Evolutionary conservation across 2,329 filamentous ascomycete species (phyloP), one percentile per base, ranked within the genome.

Genomic region (Phaeosphaeria sp.): DNA sequence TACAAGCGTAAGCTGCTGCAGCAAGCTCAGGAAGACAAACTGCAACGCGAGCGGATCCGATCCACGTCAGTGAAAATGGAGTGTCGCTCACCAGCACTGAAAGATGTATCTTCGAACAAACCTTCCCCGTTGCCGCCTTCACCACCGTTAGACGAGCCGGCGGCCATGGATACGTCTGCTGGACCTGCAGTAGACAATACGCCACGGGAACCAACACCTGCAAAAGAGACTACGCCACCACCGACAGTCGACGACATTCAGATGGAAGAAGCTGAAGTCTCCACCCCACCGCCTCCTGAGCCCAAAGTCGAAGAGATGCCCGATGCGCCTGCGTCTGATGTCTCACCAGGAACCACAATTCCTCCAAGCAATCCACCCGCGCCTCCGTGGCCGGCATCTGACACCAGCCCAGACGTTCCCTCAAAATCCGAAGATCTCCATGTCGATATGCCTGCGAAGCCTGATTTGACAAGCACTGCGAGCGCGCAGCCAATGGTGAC

Each of bases 1-100:
- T 77, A 76, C 61, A 74, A 75, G 57, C 71, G 74, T 44, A 74
- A 69, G 59, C 69, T 78, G 24, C 61, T 78, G n/a, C 71, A 72
- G 40, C 74, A 76, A 51, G 75, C 75, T 15, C 70, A 72, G 55
- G 74, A 77, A 56, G 74, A 76, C 48, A 75, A 76, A 55, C 39
- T 75, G 47, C 68, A 73, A 53, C 73, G 75, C 33, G 75, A 77
- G 61, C 73, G 73, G 27, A 72, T 71, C 44, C 71, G 71, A 49
- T 77, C 74, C n/a, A 66, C 71, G 27, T 74, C 73, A 2, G 68
- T 75, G 3, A 77, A 77, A 56, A 62, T 65, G 51, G 75, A 76
- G 55, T 65, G 60, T 42, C 70, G 60, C 49, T 77, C 73, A 7
- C 74, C 74, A 25, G 68, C 69, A 45, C 47, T 76, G 48, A 71